Evolutionary conservation across 2,329 filamentous ascomycete species (phyloP).

Genomic region (Penicillium corylophilum): DNA sequence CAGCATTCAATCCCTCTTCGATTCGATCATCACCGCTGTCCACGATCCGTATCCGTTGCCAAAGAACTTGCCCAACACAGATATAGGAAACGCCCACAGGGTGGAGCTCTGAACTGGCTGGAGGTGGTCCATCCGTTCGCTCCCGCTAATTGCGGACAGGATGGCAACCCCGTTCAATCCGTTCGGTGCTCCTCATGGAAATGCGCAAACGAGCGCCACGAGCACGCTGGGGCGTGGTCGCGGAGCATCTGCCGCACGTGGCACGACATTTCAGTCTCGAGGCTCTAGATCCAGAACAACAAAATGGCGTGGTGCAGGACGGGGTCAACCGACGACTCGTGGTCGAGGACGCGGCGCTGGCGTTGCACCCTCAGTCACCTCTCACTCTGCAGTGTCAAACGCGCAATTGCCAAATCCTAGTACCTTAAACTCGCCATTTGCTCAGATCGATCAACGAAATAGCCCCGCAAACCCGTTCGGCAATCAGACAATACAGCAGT

Average conservation of each 20-base stretch:
- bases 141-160: conserved; percentile 26
- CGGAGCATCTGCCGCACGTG: conserved; percentile 18
- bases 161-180: conserved; percentile 34
- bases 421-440: conserved; percentile 25
- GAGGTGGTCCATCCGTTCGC: conserved; percentile 17
- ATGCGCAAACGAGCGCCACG: conserved; percentile 20
- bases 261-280: conserved; percentile 18
- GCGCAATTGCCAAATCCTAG: not conserved
- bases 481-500: conserved; percentile 14
- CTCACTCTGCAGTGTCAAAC: conserved; percentile 4
- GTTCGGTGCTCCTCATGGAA: conserved; percentile 29
- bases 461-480: conserved; percentile 15
- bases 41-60: not conserved
- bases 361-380: conserved; percentile 14
- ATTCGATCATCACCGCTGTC: not conserved
- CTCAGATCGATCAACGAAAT: conserved; percentile 23
- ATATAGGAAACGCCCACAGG: not conserved
- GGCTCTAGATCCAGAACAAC: conserved; percentile 17
- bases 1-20: conserved; percentile 3
- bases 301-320: conserved; percentile 23
- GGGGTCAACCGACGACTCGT: conserved; percentile 14
- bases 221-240: conserved; percentile 27
- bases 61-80: not conserved
- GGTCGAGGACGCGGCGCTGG: conserved; percentile 25
- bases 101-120: conserved; percentile 6